phyloP scores from a whole-genome alignment of 306 rosid genomes.

The Cucurbita pepo region DNA sequence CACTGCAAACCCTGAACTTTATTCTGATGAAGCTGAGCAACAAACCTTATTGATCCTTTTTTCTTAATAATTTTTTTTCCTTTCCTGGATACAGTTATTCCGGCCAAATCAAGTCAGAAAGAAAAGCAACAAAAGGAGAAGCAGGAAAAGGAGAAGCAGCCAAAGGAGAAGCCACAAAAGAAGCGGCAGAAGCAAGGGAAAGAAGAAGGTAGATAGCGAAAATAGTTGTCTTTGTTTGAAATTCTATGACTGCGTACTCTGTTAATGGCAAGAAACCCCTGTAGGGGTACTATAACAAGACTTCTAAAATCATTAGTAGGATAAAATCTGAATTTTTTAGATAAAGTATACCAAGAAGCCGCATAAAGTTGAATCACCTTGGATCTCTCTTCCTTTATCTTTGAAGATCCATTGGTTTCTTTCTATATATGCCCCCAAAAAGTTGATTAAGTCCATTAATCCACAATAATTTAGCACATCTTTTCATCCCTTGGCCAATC shows the following conservation, averaged over 20 bases:
- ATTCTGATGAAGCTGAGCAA: neutral
- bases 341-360: neutral
- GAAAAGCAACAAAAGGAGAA: constrained; percentile 34
- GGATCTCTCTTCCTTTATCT: neutral
- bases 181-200: constrained; percentile 27
- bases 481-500: neutral
- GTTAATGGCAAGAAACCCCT: neutral
- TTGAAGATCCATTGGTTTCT: neutral
- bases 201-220: constrained; percentile 29
- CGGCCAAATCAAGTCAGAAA: constrained; percentile 31
- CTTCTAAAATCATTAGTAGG: neutral
- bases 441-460: neutral
- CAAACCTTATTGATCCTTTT: neutral
- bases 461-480: neutral
- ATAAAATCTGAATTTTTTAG: neutral
- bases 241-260: neutral
- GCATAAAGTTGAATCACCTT: neutral
- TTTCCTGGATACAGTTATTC: constrained; percentile 37
- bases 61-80: neutral
- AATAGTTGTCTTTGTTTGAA: neutral
- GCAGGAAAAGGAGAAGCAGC: neutral
- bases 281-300: neutral
- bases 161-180: neutral
- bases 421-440: neutral
- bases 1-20: neutral